These are phyloP conservation scores for Lactifluus volemus DNA, from an alignment of 768 basidiomycete genomes.

Conservation along the genomic window DNA sequence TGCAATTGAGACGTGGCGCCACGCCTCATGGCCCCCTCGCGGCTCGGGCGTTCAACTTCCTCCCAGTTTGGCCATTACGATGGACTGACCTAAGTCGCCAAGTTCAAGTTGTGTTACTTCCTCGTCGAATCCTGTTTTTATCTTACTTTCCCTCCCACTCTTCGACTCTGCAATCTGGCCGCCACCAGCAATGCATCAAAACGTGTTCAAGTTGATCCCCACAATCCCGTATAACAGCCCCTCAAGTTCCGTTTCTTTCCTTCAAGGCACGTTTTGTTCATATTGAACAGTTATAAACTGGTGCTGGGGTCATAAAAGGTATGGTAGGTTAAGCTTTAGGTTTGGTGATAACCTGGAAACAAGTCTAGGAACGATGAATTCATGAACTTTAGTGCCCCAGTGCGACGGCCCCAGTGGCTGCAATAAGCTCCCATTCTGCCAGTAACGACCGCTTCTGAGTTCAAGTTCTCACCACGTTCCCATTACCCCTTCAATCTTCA, in stretches of 20 bases:
- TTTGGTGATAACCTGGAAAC: background rate
- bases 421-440: background rate
- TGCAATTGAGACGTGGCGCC: background rate
- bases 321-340: background rate
- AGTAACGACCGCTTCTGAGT: background rate
- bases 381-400: too few relatives aligned
- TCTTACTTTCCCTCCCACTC: background rate
- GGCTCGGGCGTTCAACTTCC: background rate
- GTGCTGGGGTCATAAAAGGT: too few relatives aligned
- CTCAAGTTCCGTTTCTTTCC: too few relatives aligned
- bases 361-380: background rate
- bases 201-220: too few relatives aligned
- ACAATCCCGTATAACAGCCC: too few relatives aligned
- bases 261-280: too few relatives aligned
- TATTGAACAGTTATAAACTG: too few relatives aligned
- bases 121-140: background rate
- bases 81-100: background rate
- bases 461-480: background rate
- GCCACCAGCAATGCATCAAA: background rate
- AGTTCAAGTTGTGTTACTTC: background rate
- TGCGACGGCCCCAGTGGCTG: too few relatives aligned
- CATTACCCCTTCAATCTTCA: background rate
- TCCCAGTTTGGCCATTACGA: background rate
- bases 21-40: background rate
- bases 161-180: too few relatives aligned